These are phyloP conservation scores for Heliocybe sulcata DNA, from an alignment of 1,284 basidiomycete species.

Conservation along the genomic window DNA sequence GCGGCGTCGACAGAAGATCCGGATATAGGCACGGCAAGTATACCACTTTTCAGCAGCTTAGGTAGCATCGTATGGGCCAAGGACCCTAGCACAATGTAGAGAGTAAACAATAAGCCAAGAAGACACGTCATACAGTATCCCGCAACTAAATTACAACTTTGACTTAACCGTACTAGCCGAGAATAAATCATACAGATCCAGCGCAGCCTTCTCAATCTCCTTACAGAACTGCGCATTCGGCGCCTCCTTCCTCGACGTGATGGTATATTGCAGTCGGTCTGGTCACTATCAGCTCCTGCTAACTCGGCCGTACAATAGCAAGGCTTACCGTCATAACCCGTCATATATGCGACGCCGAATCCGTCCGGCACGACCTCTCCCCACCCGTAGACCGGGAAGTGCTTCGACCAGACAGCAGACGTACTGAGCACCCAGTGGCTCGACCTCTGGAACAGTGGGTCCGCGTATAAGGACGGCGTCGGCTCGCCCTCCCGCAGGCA, in stretches of 20 bases:
- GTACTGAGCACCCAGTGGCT: slow-evolving; percentile 76
- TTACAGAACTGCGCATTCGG: slow-evolving; percentile 62
- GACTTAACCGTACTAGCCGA: slow-evolving; percentile 17
- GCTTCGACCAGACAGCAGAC: slow-evolving; percentile 80
- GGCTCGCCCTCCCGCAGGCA: slow-evolving; percentile 53
- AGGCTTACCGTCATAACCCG: slow-evolving; percentile 56
- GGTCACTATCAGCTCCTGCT: neutral
- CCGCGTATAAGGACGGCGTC: slow-evolving; percentile 60
- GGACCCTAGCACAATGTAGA: no score
- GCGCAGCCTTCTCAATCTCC: slow-evolving; percentile 60
- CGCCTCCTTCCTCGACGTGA: slow-evolving; percentile 73
- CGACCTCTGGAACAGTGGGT: slow-evolving; percentile 63
- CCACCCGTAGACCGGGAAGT: slow-evolving; percentile 82
- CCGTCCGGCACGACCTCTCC: slow-evolving; percentile 81
- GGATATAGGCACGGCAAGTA: no score
- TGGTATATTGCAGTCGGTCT: slow-evolving; percentile 76
- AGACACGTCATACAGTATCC: no score
- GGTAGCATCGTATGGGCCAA: no score
- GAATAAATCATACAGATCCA: slow-evolving; percentile 56
- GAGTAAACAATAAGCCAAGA: no score
- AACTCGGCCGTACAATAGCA: slow-evolving; percentile 4
- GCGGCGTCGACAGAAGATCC: no score
- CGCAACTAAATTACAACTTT: slow-evolving; percentile 11
- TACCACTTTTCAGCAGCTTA: no score
- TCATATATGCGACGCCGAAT: slow-evolving; percentile 75